Conservation (phyloP, 1,284 basidiomycete genomes). For the Ganoderma meredithae region DNA sequence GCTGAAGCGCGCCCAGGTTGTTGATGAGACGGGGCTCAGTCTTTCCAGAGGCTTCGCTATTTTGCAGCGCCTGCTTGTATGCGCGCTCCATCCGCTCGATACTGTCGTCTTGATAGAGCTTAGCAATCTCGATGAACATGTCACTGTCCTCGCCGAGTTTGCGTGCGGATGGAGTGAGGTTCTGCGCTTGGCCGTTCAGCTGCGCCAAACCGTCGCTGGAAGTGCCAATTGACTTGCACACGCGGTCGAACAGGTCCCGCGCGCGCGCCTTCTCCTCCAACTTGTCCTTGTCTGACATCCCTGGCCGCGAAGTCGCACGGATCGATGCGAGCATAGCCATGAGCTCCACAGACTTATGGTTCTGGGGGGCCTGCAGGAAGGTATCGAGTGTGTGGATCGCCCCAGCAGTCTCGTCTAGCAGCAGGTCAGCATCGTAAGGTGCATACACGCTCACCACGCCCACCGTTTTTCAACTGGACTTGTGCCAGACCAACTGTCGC, state of each 20-base stretch:
- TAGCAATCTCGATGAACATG: constrained; percentile 87
- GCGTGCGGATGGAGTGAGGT: constrained; percentile 51
- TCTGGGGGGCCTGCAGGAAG: constrained; percentile 67
- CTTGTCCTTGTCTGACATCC: constrained; percentile 77
- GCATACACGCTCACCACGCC: constrained; percentile 28
- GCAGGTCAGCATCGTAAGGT: constrained; percentile 13
- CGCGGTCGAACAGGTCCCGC: constrained; percentile 82
- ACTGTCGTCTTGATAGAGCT: constrained; percentile 86
- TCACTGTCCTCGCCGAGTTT: constrained; percentile 80
- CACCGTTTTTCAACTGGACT: constrained; percentile 84
- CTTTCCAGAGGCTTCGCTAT: constrained; percentile 57
- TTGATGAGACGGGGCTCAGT: constrained; percentile 78
- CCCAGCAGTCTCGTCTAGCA: constrained; percentile 74
- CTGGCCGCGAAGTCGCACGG: constrained; percentile 79
- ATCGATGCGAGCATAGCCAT: constrained; percentile 90
- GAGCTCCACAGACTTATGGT: constrained; percentile 78
- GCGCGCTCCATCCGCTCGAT: constrained; percentile 76
- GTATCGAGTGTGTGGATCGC: constrained; percentile 90
- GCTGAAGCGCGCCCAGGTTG: constrained; percentile 83
- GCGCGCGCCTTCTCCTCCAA: constrained; percentile 77
- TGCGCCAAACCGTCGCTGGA: constrained; percentile 54
- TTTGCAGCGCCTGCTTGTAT: constrained; percentile 74
- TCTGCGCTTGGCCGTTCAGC: constrained; percentile 41
- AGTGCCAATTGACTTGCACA: constrained; percentile 69
- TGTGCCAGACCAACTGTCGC: constrained; percentile 89